Evolutionary conservation across 2,329 filamentous ascomycete genomes (phyloP), one percentile per base, ranked within the genome.

Genomic region (Calonectria crousiana): DNA sequence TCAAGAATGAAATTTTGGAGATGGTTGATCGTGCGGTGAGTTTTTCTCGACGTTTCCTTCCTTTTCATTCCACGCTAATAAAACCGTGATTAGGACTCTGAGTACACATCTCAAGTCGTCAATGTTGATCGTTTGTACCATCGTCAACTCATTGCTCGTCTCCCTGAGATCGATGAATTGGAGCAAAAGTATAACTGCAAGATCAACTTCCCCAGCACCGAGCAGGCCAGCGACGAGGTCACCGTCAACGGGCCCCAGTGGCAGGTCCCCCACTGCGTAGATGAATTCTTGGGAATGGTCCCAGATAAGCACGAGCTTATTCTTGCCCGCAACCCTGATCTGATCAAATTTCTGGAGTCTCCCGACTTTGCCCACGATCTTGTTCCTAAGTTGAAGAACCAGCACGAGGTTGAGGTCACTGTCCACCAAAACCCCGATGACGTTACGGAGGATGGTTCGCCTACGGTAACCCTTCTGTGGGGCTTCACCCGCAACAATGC

Each of bases 161-260:
- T 98, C 77, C 89, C 91, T 56, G 95, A 98, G 82, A 95, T 99
- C 72, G 96, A 98, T 78, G 95, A 97, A 79, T 90, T 99, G 67
- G 97, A 99, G 88, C 97, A 98, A 89, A 98, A 98, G 87, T 98
- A 96, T 94, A 98, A 98, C 85, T 99, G 97, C 92, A 98, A 98
- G 88, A 97, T 99, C 82, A 95, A 95, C 79, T 99, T 99, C 83
- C 97, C 97, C 10, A 98, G 96, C 86, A 98, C 97, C 13, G 97
- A 99, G 84, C 94, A 97, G 85, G 97, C 97, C 28, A 98, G 96
- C 83, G 97, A 99, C 82, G 94, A 97, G 82, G 95, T 99, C 68
- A 97, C 94, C 23, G 95, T 99, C 73, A 98, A 95, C 75, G 97
- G 97, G 6, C 97, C 97, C 65, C 96, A 98, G 87, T 99, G 97